Evolutionary conservation across 768 basidiomycete genomes (phyloP).

Genomic region (Gelatoporia subvermispora): DNA sequence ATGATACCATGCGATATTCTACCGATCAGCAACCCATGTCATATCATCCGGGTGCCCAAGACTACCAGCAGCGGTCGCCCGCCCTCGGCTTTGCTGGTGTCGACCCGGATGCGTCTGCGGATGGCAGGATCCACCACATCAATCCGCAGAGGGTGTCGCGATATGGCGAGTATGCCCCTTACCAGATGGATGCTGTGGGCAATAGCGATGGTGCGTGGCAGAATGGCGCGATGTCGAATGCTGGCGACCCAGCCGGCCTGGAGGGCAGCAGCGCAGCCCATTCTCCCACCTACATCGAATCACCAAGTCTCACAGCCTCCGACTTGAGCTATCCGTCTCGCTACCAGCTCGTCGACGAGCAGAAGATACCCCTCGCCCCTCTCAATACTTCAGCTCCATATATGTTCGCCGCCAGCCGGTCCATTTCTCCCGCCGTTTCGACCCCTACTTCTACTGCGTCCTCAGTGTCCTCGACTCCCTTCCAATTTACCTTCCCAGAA

Average conservation of each 20-base stretch:
- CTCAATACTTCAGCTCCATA: slow-evolving; percentile 51
- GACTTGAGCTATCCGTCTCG: slow-evolving; percentile 45
- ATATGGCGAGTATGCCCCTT: slow-evolving; percentile 45
- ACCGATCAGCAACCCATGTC: slow-evolving; percentile 42
- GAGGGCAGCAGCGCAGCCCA: slow-evolving; percentile 42
- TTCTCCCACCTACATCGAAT: slow-evolving; percentile 49
- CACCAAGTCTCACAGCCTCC: slow-evolving; percentile 47
- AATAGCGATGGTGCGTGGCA: slow-evolving; percentile 25
- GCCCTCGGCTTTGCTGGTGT: slow-evolving; percentile 35
- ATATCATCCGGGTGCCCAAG: slow-evolving; percentile 37
- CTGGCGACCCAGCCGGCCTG: slow-evolving; percentile 36
- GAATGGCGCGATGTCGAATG: slow-evolving; percentile 31
- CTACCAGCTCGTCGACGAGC: slow-evolving; percentile 45
- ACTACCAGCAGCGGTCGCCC: slow-evolving; percentile 45
- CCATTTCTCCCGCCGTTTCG: slow-evolving; percentile 65
- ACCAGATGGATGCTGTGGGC: slow-evolving; percentile 31
- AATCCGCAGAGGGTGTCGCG: slow-evolving; percentile 42
- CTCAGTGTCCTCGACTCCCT: slow-evolving; percentile 50
- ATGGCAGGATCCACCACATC: slow-evolving; percentile 27
- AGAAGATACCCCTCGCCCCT: slow-evolving; percentile 47
- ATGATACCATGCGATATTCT: slow-evolving; percentile 42
- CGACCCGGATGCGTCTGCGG: slow-evolving; percentile 23
- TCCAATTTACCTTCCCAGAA: slow-evolving; percentile 63
- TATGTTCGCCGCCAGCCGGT: slow-evolving; percentile 61
- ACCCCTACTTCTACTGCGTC: slow-evolving; percentile 58